Evolutionary conservation across 2,329 filamentous ascomycete species (phyloP), one percentile per base, ranked within the genome.

Genomic region (Hymenoscyphus albidus): DNA sequence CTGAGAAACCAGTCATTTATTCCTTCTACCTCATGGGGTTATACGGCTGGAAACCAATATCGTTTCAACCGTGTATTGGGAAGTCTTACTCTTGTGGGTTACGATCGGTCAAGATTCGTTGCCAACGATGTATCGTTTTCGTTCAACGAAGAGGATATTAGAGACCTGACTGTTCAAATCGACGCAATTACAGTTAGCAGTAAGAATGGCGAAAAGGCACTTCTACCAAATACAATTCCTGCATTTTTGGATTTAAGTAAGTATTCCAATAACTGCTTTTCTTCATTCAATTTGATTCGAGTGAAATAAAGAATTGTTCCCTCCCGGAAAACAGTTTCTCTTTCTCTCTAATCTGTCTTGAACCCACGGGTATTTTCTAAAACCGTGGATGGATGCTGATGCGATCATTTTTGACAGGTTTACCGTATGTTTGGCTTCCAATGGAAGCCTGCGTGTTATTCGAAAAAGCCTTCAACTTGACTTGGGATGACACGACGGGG

Each of bases 21-120:
- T 35, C 76, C 77, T 5, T 77, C 76, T 61, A 63, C 76, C 27
- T 77, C 75, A 63, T 79, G 76, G 76, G 77, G 75, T 61, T 79
- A 79, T 67, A 79, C 77, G 3, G 77, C 77, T 10, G 77, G 77
- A 3, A 77, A 77, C 14, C 73, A 72, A 55, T 78, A 79, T 59
- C 75, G 76, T 74, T 22, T 63, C 12, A 31, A 69, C 68, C 44
- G 76, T 72, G 76, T 38, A 69, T 75, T 76, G 54, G 77, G 76
- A 3, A 76, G 77, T 54, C 66, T 79, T 14, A 75, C 77, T 6
- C 73, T 79, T 42, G 76, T 74, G 10, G 77, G 77, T 6, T 79
- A 78, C 64, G 77, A 79, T 61, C 71, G 73, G 0, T 78, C 77
- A 0, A 74, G 74, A 51, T 78, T 78, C 68, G 68, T 63, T 0